Conservation (phyloP, 257 asterid genomes). For the Solanum ossicruentum region DNA sequence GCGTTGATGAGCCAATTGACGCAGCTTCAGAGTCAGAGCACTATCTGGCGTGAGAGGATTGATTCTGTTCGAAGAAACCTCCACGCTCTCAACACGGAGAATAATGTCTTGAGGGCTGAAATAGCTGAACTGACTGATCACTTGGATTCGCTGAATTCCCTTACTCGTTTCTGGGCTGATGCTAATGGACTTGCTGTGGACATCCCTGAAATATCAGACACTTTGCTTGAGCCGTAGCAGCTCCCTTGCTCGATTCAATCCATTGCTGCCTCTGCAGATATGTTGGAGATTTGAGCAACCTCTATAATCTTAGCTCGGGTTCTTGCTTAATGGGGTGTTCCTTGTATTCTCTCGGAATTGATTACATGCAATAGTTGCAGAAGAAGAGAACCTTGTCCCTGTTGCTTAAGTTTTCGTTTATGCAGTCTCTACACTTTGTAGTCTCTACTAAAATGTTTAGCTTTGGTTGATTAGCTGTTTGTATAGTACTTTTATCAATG, state of each 20-base stretch:
- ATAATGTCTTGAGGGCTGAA: slow-evolving; percentile 67
- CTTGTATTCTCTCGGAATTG: background rate
- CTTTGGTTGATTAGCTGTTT: background rate
- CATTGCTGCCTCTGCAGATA: slow-evolving; percentile 41
- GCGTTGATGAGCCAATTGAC: slow-evolving; percentile 36
- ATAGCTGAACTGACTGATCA: slow-evolving; percentile 63
- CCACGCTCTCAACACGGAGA: slow-evolving; percentile 31
- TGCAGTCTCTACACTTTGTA: background rate
- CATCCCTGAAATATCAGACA: slow-evolving; percentile 56
- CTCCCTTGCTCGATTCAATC: slow-evolving; percentile 61
- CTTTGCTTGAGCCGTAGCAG: slow-evolving; percentile 75
- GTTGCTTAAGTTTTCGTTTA: background rate
- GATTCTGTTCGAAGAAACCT: slow-evolving; percentile 29
- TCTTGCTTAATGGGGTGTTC: background rate
- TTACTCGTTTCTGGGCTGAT: slow-evolving; percentile 47
- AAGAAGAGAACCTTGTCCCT: background rate
- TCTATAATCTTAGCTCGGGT: background rate
- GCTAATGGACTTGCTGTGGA: slow-evolving; percentile 58
- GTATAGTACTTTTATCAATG: background rate
- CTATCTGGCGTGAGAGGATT: slow-evolving; percentile 30
- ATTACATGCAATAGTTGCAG: background rate
- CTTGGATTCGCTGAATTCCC: slow-evolving; percentile 47
- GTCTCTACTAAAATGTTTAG: background rate
- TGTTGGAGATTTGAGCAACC: slow-evolving; percentile 34
- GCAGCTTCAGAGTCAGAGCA: slow-evolving; percentile 35